Conservation (phyloP, 768 basidiomycete species). For the Clavaria fumosa region DNA sequence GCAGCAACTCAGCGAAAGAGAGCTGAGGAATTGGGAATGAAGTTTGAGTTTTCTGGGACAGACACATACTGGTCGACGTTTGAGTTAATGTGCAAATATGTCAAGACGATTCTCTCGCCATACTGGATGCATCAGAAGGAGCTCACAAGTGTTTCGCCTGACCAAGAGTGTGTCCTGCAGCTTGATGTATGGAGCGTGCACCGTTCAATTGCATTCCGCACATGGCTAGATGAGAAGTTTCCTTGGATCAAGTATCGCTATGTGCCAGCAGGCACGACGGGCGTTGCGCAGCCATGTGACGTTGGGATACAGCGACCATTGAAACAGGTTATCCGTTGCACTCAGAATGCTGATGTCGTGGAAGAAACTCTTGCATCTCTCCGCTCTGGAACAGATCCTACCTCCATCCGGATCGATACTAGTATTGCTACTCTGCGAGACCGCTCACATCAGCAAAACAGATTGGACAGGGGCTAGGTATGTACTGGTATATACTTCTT, state of each 20-base stretch:
- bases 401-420: slow-evolving; percentile 11
- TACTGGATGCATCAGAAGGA: slow-evolving; percentile 10
- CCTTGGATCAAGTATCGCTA: slow-evolving; percentile 18
- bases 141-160: slow-evolving; percentile 6
- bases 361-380: slow-evolving; percentile 13
- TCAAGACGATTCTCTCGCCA: slow-evolving; percentile 13
- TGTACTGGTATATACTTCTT: no score
- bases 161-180: neutral
- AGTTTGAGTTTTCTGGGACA: slow-evolving; percentile 12
- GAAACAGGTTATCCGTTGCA: slow-evolving; percentile 13
- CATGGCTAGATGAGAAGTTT: slow-evolving; percentile 19
- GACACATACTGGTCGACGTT: slow-evolving; percentile 18
- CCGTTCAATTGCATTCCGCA: slow-evolving; percentile 18
- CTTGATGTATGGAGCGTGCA: slow-evolving; percentile 25
- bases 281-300: slow-evolving; percentile 17
- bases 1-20: slow-evolving; percentile 9
- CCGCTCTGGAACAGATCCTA: slow-evolving; percentile 1
- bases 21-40: no score
- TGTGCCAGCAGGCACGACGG: slow-evolving; percentile 21
- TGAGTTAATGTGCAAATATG: slow-evolving; percentile 10
- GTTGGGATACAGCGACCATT: slow-evolving; percentile 20
- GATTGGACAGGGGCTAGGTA: no score
- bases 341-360: slow-evolving; percentile 16
- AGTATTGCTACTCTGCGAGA: slow-evolving; percentile 12
- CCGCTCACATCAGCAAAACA: no score